A percentile compares a stretch with the other conserved stretches of the same genome.
phyloP scores from a whole-genome alignment of 371 early-diverging fungal species.

The Lichtheimia corymbifera region DNA sequence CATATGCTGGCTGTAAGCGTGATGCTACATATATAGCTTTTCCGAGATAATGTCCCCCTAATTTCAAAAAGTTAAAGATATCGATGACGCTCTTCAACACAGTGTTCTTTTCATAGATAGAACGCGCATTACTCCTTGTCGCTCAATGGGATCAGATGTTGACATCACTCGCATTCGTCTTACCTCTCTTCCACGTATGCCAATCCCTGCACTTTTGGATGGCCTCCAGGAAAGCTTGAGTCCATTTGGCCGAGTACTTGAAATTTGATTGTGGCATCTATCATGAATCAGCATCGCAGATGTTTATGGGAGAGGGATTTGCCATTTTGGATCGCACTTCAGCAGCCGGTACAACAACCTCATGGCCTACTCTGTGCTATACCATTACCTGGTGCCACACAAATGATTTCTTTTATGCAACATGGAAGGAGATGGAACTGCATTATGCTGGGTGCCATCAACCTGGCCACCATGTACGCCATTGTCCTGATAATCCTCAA shows the following conservation, averaged over 20 bases:
- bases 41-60: no score
- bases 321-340: neutral
- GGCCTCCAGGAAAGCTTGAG: neutral
- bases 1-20: no score
- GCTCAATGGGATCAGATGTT: no score
- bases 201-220: no score
- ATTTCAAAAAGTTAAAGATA: no score
- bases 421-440: neutral
- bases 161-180: no score
- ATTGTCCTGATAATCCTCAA: slow-evolving; percentile 4
- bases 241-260: neutral
- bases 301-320: neutral
- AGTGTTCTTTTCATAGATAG: no score
- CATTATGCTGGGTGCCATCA: neutral
- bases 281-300: neutral
- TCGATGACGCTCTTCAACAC: no score
- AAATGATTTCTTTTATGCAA: neutral
- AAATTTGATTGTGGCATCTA: no score
- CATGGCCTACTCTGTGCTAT: neutral
- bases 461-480: neutral
- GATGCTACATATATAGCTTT: no score
- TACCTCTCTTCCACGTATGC: no score
- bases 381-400: neutral
- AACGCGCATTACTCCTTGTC: no score
- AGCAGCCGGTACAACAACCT: neutral